Evolutionary conservation across 73 alveolate genomes (phyloP).

Genomic region (Paramecium caudatum): DNA sequence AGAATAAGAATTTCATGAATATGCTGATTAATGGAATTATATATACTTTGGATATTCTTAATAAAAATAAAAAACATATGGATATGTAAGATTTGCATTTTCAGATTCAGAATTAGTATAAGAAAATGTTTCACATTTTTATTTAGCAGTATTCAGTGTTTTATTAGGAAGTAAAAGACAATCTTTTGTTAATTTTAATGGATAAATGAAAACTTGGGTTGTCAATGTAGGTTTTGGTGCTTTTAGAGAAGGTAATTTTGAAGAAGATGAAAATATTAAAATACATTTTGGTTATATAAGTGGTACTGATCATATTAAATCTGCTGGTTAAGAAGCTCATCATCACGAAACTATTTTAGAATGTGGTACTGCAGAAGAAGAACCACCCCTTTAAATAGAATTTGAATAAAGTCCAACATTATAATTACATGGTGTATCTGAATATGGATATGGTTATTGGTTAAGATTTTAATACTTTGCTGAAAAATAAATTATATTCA

Average conservation of each 20-base stretch:
- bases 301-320: conserved; percentile 49
- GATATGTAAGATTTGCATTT: conserved; percentile 53
- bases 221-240: conserved; percentile 49
- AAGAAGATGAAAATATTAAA: conserved; percentile 63
- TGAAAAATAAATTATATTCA: background rate
- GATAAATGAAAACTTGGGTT: conserved; percentile 62
- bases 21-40: conserved; percentile 53
- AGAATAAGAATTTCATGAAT: conserved; percentile 29
- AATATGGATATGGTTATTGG: conserved; percentile 66
- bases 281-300: conserved; percentile 29
- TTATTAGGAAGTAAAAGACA: background rate
- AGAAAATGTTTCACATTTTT: background rate
- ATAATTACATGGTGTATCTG: conserved; percentile 22
- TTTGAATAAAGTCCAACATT: conserved; percentile 3
- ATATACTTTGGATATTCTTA: conserved; percentile 55
- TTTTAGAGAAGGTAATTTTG: conserved; percentile 68
- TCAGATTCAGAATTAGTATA: background rate
- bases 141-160: conserved; percentile 28
- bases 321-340: conserved; percentile 50
- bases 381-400: conserved; percentile 3
- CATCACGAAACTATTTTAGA: conserved; percentile 20
- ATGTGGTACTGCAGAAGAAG: background rate
- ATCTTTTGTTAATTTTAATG: background rate
- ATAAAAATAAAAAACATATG: background rate
- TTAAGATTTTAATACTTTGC: conserved; percentile 18